Percentiles rank a stretch among this genome's conserved stretches.
Conservation (phyloP, 2,329 filamentous ascomycete genomes). For the Hansfordia pulvinata region DNA sequence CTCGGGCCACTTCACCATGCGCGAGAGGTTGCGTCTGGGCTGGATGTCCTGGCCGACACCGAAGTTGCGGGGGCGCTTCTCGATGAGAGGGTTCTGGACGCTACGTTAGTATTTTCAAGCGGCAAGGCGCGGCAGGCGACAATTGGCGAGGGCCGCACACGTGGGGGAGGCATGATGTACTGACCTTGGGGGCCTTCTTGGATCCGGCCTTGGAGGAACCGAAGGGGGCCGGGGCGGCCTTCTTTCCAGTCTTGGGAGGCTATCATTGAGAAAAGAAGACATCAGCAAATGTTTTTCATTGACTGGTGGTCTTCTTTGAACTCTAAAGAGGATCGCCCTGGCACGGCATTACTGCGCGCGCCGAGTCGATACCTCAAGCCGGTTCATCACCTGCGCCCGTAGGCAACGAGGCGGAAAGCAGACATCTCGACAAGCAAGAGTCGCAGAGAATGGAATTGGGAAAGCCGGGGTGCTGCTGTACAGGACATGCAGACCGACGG, state of each 20-base stretch:
- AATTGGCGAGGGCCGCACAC: no score
- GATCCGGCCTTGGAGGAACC: conserved; percentile 78
- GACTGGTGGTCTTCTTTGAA: conserved; percentile 69
- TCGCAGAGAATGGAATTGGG: conserved; percentile 13
- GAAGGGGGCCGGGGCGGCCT: conserved; percentile 94
- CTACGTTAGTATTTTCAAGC: conserved; percentile 9
- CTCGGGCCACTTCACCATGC: conserved; percentile 99
- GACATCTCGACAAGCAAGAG: conserved; percentile 20
- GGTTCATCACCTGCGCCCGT: conserved; percentile 43
- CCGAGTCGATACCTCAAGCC: conserved; percentile 42
- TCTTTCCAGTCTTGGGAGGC: conserved; percentile 98
- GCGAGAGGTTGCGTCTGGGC: conserved; percentile 85
- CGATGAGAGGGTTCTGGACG: conserved; percentile 88
- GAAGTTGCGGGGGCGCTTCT: conserved; percentile 96
- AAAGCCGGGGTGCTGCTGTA: no score
- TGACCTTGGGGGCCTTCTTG: conserved; percentile 96
- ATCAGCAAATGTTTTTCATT: conserved; percentile 80
- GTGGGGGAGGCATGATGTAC: conserved; percentile 23
- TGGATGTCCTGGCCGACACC: conserved; percentile 99
- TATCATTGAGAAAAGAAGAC: conserved; percentile 99
- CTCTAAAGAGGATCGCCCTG: conserved; percentile 66
- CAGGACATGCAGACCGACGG: no score
- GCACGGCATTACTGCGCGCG: conserved; percentile 40
- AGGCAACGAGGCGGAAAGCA: conserved; percentile 26
- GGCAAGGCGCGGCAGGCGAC: background rate